Conservation (phyloP, 2,329 filamentous ascomycete genomes). For the Fusarium anguioides region DNA sequence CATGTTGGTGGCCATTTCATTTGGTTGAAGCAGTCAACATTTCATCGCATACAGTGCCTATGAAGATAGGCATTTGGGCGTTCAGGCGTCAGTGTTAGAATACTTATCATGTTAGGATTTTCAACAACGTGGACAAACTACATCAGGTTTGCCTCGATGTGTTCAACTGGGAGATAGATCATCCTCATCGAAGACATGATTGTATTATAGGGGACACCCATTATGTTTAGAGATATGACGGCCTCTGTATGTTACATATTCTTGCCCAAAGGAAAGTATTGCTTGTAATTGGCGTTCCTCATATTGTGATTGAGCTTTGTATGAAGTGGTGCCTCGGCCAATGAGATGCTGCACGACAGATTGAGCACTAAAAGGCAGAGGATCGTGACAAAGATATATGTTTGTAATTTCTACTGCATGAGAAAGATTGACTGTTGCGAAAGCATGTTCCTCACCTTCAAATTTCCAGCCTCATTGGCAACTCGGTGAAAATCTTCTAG, state of each 20-base stretch:
- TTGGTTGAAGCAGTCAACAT: slow-evolving; percentile 4
- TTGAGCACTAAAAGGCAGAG: neutral
- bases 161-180: slow-evolving; percentile 19
- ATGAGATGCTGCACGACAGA: neutral
- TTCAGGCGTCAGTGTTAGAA: slow-evolving; percentile 37
- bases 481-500: slow-evolving; percentile 83
- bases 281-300: slow-evolving; percentile 1
- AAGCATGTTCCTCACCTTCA: slow-evolving; percentile 83
- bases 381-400: neutral
- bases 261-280: slow-evolving; percentile 28
- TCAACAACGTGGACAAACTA: slow-evolving; percentile 33
- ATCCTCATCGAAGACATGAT: slow-evolving; percentile 11
- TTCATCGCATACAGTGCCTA: slow-evolving; percentile 21
- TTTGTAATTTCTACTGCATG: neutral
- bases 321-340: neutral
- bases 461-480: slow-evolving; percentile 77
- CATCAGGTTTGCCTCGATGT: slow-evolving; percentile 13
- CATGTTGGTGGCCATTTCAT: slow-evolving; percentile 9
- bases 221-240: slow-evolving; percentile 30
- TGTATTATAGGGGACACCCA: slow-evolving; percentile 16
- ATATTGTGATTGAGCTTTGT: neutral
- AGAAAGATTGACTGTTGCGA: neutral
- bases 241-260: slow-evolving; percentile 31
- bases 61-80: slow-evolving; percentile 9
- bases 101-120: slow-evolving; percentile 44